Conservation (phyloP, 129 eudicot genomes). For the Flaveria brownii region DNA sequence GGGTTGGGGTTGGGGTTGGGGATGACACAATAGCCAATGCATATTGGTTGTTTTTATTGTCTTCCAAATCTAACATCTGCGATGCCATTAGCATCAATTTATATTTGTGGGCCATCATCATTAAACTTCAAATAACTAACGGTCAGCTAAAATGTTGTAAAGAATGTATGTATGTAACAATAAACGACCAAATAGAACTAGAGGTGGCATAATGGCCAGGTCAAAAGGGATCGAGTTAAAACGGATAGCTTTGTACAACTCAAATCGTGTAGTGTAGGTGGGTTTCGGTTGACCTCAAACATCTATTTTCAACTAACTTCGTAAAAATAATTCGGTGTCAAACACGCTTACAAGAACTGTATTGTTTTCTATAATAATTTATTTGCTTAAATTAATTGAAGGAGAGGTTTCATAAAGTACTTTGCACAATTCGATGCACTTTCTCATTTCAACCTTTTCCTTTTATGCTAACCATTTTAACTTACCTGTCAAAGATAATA, state of each 20-base stretch:
- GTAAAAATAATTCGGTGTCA: neutral
- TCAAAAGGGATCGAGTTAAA: neutral
- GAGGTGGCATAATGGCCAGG: conserved; percentile 3
- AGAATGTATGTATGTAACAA: neutral
- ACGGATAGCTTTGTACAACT: neutral
- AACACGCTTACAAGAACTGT: neutral
- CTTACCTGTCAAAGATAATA: neutral
- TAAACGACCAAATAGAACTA: neutral
- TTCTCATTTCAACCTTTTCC: neutral
- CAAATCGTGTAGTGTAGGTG: neutral
- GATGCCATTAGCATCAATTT: conserved; percentile 27
- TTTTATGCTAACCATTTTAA: neutral
- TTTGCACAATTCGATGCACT: neutral
- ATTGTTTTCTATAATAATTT: neutral
- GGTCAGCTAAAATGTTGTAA: neutral
- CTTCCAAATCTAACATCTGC: conserved; percentile 51
- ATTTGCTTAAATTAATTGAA: neutral
- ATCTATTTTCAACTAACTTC: neutral
- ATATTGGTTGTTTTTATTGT: neutral
- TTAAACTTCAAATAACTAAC: neutral
- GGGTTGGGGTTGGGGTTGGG: conserved; percentile 8
- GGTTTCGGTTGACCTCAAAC: neutral
- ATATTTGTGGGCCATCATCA: neutral
- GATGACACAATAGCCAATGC: conserved; percentile 19
- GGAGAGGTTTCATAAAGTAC: neutral